These are phyloP conservation scores for Cryphonectria radicalis DNA, from an alignment of 2,329 filamentous ascomycete species.

Conservation along the genomic window DNA sequence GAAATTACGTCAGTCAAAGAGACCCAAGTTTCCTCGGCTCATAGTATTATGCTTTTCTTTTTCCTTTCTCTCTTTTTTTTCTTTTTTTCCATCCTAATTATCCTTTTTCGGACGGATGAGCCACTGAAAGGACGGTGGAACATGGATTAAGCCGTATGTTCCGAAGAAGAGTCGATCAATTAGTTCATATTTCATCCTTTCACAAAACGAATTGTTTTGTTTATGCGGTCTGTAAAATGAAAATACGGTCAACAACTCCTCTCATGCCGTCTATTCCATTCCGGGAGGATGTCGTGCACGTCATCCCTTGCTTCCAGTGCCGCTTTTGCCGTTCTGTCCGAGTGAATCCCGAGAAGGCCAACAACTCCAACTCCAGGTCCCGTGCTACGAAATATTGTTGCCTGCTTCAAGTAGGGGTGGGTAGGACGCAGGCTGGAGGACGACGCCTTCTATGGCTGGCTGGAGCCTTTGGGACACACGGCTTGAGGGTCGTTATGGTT, in stretches of 20 bases:
- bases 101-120: not conserved
- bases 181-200: not conserved
- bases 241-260: not conserved
- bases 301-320: not conserved
- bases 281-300: not conserved
- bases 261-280: not conserved
- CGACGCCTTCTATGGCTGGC: not conserved
- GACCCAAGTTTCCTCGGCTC: not conserved
- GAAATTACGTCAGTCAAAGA: not conserved
- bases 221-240: too few species aligned
- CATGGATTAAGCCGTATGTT: not conserved
- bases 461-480: not conserved
- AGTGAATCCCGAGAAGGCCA: not conserved
- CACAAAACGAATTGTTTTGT: not conserved
- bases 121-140: not conserved
- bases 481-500: not conserved
- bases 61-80: not conserved
- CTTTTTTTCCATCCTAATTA: too few species aligned
- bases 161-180: not conserved
- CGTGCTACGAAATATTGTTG: not conserved
- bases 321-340: constrained; percentile 5
- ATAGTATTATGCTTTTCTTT: not conserved
- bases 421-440: not conserved
- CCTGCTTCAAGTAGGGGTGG: not conserved
- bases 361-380: not conserved